These are phyloP conservation scores for Litsea cubeba DNA, from an alignment of 164 flowering plant species.

Conservation along the genomic window DNA sequence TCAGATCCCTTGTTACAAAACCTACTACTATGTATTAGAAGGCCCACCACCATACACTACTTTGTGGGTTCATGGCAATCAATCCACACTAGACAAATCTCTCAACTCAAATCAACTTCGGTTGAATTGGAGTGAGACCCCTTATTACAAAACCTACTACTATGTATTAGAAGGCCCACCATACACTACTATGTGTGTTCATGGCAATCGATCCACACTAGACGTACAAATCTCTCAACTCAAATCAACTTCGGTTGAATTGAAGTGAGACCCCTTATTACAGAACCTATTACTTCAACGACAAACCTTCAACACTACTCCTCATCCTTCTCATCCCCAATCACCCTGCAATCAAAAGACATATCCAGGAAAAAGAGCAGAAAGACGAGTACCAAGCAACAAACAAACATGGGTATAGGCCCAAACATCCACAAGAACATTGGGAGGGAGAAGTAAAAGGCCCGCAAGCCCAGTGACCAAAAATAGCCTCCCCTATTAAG, in stretches of 20 bases:
- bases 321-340: constrained; percentile 18
- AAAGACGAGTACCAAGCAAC: constrained; percentile 46
- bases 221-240: neutral
- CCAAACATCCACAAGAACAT: constrained; percentile 87
- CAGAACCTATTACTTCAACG: neutral
- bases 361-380: constrained; percentile 57
- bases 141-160: neutral
- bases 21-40: neutral
- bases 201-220: neutral
- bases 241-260: constrained; percentile 9
- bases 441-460: constrained; percentile 85
- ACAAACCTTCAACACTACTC: neutral
- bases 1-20: neutral
- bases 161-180: neutral
- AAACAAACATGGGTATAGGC: constrained; percentile 70
- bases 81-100: neutral
- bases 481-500: constrained; percentile 71
- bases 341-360: constrained; percentile 25
- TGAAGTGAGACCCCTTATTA: neutral
- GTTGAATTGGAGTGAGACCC: constrained; percentile 1
- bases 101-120: constrained; percentile 2
- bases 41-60: neutral
- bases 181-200: neutral
- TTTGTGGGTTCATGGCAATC: neutral
- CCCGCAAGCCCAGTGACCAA: constrained; percentile 77